Base-by-base conservation (phyloP, 768 basidiomycete species). In the Scleroderma bovista region DNA sequence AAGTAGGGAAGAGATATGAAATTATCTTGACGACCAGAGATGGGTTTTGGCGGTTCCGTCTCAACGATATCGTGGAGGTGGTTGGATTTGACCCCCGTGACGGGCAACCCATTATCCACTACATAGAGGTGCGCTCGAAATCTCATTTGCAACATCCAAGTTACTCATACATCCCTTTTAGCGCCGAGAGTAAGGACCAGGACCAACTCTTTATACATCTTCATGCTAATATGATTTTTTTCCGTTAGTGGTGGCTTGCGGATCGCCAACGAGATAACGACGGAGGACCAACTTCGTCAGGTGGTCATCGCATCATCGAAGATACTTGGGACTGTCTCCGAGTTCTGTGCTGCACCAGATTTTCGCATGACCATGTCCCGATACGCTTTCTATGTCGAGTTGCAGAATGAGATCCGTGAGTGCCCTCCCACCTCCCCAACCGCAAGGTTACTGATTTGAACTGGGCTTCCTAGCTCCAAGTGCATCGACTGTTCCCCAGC, bases 11-110 rank as follows among this genome's bases (percentile, higher is more conserved):
- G 31, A 57, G 50, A 31, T 59, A 57, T 20, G 57, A 61, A 9
- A 51, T 64, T 6, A 36, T 57, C 16, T 41, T 63, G 47, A 63
- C 62, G 2, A 63, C 57, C 42, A 61, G 59, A 46, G 59, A 63
- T 33, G 56, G 57, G 19, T 44, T 65, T 4, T 59, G 61, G 61
- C 51, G 63, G 31, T 55, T 59, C 31, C 56, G 57, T 44, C 48
- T 61, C 10, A 52, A 52, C 11, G 57, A 66, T 32, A 43, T 59
- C n/a, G 23, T 61, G 16, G 51, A 63, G 15, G 48, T 56, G 8
- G 51, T 53, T 2, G 56, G 64, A 1, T 63, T 61, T 51, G 59
- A 61, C 49, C 53, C 53, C 20, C 47, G 50, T 12, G 55, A 60
- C 43, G 62, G 56, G 6, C 52, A 61, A 23, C 54, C 56, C 6